These are phyloP conservation scores for Blastobotrys chiropterorum DNA, from an alignment of 805 yeast species.

Conservation along the genomic window DNA sequence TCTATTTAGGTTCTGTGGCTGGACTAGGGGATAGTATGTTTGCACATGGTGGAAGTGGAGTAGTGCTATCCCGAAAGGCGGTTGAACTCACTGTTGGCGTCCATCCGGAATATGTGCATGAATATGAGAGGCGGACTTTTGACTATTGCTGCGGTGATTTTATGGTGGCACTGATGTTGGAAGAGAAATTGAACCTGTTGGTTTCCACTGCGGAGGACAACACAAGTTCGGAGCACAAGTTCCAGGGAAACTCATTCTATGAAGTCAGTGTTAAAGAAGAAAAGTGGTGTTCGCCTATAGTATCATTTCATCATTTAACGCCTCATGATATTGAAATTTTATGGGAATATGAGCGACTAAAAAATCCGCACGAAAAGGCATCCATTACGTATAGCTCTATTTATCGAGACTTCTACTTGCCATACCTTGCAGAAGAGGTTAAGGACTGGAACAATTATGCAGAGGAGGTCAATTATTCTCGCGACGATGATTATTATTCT, in stretches of 20 bases:
- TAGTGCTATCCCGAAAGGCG: conserved; percentile 29
- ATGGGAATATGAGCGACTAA: conserved; percentile 31
- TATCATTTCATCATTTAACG: conserved; percentile 29
- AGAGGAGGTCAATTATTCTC: not conserved
- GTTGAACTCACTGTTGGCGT: conserved; percentile 24
- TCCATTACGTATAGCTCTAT: conserved; percentile 15
- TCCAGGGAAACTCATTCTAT: conserved; percentile 31
- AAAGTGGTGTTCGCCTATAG: conserved; percentile 29
- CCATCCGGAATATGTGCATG: conserved; percentile 12
- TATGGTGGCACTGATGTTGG: conserved; percentile 25
- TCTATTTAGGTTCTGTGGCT: conserved; percentile 31
- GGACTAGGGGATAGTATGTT: conserved; percentile 20
- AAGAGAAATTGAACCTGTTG: conserved; percentile 11
- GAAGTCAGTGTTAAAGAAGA: conserved; percentile 11
- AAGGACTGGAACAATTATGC: conserved; percentile 18
- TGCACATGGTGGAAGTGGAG: conserved; percentile 37
- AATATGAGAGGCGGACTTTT: conserved; percentile 20
- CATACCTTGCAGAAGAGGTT: conserved; percentile 12
- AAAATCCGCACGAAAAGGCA: too few species aligned
- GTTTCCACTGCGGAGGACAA: conserved; percentile 4
- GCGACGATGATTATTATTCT: conserved; percentile 1
- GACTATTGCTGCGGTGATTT: conserved; percentile 33
- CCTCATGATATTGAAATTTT: conserved; percentile 27
- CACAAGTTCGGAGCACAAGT: conserved; percentile 5
- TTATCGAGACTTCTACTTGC: conserved; percentile 18